Percentiles rank a stretch among this genome's conserved stretches.
These are phyloP conservation scores for Citrus sp. DNA, from an alignment of 345 rosid genomes.

Conservation along the genomic window DNA sequence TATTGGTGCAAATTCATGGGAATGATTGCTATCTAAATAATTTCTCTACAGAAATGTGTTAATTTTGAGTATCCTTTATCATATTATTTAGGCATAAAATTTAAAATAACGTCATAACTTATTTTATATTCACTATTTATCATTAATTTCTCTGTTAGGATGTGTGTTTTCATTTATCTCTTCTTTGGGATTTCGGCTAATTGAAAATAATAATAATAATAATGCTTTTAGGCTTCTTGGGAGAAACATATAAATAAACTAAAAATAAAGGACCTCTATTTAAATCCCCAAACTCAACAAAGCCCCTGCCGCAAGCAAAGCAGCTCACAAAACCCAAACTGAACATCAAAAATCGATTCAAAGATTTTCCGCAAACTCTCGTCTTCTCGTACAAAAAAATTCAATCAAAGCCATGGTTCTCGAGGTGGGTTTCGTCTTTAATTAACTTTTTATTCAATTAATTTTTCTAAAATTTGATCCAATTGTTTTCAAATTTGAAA, in stretches of 20 bases:
- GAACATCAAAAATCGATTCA: not conserved
- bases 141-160: no score
- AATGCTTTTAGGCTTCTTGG: not conserved
- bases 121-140: no score
- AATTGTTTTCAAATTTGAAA: not conserved
- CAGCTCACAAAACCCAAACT: not conserved
- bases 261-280: not conserved
- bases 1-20: no score
- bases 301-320: not conserved
- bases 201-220: no score
- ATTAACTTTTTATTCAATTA: no score
- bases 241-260: not conserved
- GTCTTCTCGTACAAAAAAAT: not conserved
- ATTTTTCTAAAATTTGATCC: not conserved
- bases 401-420: conserved; percentile 50
- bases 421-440: conserved; percentile 40
- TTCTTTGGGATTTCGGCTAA: no score
- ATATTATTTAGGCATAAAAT: no score
- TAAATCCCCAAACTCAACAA: not conserved
- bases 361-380: not conserved
- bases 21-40: no score
- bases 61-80: no score
- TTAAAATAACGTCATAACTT: no score
- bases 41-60: no score
- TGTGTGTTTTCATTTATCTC: no score